phyloP scores from a whole-genome alignment of 371 early-diverging fungal genomes.

The Rhizomucor pusillus region DNA sequence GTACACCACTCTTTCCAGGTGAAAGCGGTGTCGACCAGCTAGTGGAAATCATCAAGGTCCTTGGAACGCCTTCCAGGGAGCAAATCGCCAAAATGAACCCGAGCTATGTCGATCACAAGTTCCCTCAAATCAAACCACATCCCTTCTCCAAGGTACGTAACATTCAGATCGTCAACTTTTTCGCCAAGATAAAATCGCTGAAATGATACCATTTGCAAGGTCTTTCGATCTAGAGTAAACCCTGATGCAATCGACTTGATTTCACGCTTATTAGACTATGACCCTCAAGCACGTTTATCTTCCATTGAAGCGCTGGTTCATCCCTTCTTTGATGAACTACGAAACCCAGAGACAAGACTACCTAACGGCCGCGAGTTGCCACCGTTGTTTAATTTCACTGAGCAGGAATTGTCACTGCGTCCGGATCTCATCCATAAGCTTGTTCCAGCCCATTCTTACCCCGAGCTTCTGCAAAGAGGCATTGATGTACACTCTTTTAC shows the following conservation, averaged over 20 bases:
- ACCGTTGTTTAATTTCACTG: slow-evolving; percentile 88
- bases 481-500: slow-evolving; percentile 35
- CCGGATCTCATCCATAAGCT: slow-evolving; percentile 55
- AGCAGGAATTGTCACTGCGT: slow-evolving; percentile 54
- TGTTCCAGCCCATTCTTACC: slow-evolving; percentile 62
- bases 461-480: slow-evolving; percentile 45
- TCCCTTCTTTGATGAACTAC: slow-evolving; percentile 96
- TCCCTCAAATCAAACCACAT: slow-evolving; percentile 84
- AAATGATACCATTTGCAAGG: too few species aligned
- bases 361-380: slow-evolving; percentile 84
- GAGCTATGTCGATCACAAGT: slow-evolving; percentile 93
- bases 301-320: slow-evolving; percentile 95
- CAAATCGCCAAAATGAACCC: slow-evolving; percentile 94
- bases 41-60: slow-evolving; percentile 97
- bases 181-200: too few species aligned
- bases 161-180: not conserved
- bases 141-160: slow-evolving; percentile 40
- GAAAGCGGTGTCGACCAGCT: slow-evolving; percentile 98
- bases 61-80: slow-evolving; percentile 95
- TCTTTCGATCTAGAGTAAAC: slow-evolving; percentile 63
- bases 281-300: slow-evolving; percentile 87
- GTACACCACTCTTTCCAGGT: slow-evolving; percentile 96
- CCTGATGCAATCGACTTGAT: slow-evolving; percentile 91
- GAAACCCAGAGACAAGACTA: slow-evolving; percentile 82
- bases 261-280: slow-evolving; percentile 89